Base-by-base conservation (phyloP, 2,329 filamentous ascomycete species). In the Cytospora piceicola region DNA sequence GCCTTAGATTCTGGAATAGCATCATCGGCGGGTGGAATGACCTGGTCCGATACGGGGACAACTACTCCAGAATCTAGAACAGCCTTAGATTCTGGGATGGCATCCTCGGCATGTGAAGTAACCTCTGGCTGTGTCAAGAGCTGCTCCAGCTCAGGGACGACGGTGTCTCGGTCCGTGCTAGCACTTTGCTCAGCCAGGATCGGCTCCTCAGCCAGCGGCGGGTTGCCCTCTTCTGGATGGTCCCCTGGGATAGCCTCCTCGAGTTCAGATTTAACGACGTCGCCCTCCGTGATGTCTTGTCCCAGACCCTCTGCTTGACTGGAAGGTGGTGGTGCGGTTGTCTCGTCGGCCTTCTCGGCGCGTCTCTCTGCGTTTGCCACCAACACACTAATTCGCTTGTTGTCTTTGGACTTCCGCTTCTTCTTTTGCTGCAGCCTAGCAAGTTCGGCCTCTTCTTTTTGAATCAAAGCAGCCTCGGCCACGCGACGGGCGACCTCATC, bases 401-500 rank as follows among this genome's bases (percentile, higher is more conserved):
- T 68, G 39, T 68, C 66, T 49, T 60, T 65, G n/a, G 60, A 29
- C 24, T 57, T 65, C 15, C 34, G 55, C 29, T 60, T 62, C 36
- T 57, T 62, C 52, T 67, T 66, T 14, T 51, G 52, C 30, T 60
- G 63, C 29, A 66, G 46, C 17, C 30, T 62, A n/a, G 56, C 34
- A 22, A 60, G 22, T 27, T 68, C 66, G 24, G 51, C 51, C 34
- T 66, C 63, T 42, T 68, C 63, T 8, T 56, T 59, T 27, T 54
- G 66, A 11, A 54, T 54, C 24, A 57, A 29, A 17, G 49, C 56
- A 30, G 53, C 54, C 42, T 63, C 56, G 22, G 59, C 46, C 52
- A 61, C 63, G 52, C 57, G 63, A 22, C 42, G 55, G 51, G 63
- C 52, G 29, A 60, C 36, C 27, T 56, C 49, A 11, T 61, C 63